Evolutionary conservation across 495 filamentous ascomycete species (phyloP).

Genomic region (Tuber melanosporum): DNA sequence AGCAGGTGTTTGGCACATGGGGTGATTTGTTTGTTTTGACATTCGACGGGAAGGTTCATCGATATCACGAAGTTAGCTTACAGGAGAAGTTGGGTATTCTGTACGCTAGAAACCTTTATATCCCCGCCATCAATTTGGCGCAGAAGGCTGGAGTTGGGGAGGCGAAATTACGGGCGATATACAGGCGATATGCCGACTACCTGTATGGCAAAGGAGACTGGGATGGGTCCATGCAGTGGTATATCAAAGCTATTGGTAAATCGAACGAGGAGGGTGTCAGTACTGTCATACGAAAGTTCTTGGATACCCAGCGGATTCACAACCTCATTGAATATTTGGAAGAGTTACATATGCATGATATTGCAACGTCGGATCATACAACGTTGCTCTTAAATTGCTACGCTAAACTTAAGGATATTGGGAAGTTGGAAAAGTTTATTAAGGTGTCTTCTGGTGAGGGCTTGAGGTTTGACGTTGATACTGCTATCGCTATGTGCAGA

Average conservation of each 20-base stretch:
- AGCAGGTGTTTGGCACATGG: constrained; percentile 78
- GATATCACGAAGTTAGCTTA: constrained; percentile 86
- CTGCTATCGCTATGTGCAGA: constrained; percentile 93
- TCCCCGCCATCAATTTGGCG: constrained; percentile 84
- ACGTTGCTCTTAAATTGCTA: constrained; percentile 94
- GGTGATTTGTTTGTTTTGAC: constrained; percentile 82
- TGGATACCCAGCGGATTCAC: constrained; percentile 93
- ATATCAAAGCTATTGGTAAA: constrained; percentile 81
- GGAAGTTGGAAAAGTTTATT: constrained; percentile 92
- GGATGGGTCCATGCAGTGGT: constrained; percentile 97
- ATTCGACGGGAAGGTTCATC: constrained; percentile 78
- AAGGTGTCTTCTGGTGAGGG: constrained; percentile 73
- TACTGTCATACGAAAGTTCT: constrained; percentile 43
- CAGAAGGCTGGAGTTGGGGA: constrained; percentile 78
- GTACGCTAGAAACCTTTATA: constrained; percentile 87
- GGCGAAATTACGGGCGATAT: constrained; percentile 80
- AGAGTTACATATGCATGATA: constrained; percentile 89
- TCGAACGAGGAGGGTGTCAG: constrained; percentile 41
- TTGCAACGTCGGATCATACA: constrained; percentile 91
- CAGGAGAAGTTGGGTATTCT: constrained; percentile 89
- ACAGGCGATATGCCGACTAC: constrained; percentile 87
- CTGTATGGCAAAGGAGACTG: constrained; percentile 93
- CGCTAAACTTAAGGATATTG: constrained; percentile 91
- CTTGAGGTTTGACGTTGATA: constrained; percentile 93
- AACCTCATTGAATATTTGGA: constrained; percentile 97